Base-by-base conservation (phyloP, 2,329 filamentous ascomycete species). In the Penicillium expansum region DNA sequence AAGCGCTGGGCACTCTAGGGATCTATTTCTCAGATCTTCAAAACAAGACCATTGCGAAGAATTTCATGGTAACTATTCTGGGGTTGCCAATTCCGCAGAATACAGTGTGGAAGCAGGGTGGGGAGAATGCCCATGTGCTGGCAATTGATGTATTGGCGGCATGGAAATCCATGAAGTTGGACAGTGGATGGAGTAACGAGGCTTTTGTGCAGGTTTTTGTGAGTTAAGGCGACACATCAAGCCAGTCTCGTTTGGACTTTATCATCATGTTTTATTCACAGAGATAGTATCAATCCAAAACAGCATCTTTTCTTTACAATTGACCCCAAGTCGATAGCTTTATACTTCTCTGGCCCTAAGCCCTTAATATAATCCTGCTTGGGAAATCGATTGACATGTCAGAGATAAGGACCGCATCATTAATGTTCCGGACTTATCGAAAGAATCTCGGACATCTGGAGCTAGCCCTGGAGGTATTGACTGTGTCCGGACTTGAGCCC, bases 171-270 rank as follows among this genome's bases (percentile, higher is more conserved):
- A 82, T 92, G 78, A 83, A 81, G 0, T 78, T 94, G 54, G 77
- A 85, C 56, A 82, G 84, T 37, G 86, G 88, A 8, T 95, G 90
- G 87, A 88, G 86, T 62, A 96, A 96, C 70, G 90, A 95, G 71
- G 82, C 92, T 37, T 80, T 84, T 59, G 77, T 95, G 41, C 86
- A 87, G 69, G 72, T 91, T 5, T 87, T 82, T 60, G 70, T 82
- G 29, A 65, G 62, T 16, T 75, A 43, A 66, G 39, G 2, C 35
- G 9, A 11, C 13, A 16, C 9, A 11, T 18, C 4, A 16, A 16
- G 2, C 16, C 3, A 4, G 4, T 11, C 2, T 5, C 6, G 4
- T n/a, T 22, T 51, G n/a, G 10, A 5, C 1, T 7, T 29, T 18
- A 10, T 4, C 4, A 7, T 18, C 14, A 1, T 16, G 13, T 11